Conservation (phyloP, 768 basidiomycete genomes). For the Fibroporia radiculosa region DNA sequence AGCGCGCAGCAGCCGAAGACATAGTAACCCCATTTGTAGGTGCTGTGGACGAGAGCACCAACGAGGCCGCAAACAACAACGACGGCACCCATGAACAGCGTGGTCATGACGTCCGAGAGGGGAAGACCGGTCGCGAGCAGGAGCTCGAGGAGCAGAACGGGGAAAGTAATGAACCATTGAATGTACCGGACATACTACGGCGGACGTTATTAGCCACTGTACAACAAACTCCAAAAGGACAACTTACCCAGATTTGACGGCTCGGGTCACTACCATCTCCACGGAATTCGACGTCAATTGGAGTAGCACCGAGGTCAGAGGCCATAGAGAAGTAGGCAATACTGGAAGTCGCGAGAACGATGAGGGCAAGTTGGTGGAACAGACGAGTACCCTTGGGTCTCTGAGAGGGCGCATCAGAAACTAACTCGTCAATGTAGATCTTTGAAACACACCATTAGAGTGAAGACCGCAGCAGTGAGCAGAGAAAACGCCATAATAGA, state of each 20-base stretch:
- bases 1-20: constrained; percentile 34
- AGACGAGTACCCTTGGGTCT: constrained; percentile 31
- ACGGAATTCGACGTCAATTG: constrained; percentile 31
- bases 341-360: constrained; percentile 35
- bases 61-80: constrained; percentile 34
- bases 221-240: background rate
- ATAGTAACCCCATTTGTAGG: constrained; percentile 42
- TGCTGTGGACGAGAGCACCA: constrained; percentile 34
- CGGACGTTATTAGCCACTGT: background rate
- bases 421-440: constrained; percentile 9
- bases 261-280: constrained; percentile 19
- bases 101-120: constrained; percentile 33
- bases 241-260: constrained; percentile 32
- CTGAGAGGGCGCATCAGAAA: constrained; percentile 8
- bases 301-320: constrained; percentile 39
- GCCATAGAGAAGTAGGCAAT: constrained; percentile 45
- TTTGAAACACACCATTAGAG: constrained; percentile 29
- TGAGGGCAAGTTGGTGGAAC: constrained; percentile 37
- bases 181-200: constrained; percentile 37
- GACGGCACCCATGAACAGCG: constrained; percentile 34
- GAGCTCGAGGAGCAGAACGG: constrained; percentile 35
- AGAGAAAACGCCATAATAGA: constrained; percentile 38
- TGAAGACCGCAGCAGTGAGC: constrained; percentile 26
- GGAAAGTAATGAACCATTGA: constrained; percentile 43
- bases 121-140: constrained; percentile 37